Percentiles rank a stretch among this genome's conserved stretches.
phyloP scores from a whole-genome alignment of 1,284 basidiomycete species.

The Violaceomyces palustris region DNA sequence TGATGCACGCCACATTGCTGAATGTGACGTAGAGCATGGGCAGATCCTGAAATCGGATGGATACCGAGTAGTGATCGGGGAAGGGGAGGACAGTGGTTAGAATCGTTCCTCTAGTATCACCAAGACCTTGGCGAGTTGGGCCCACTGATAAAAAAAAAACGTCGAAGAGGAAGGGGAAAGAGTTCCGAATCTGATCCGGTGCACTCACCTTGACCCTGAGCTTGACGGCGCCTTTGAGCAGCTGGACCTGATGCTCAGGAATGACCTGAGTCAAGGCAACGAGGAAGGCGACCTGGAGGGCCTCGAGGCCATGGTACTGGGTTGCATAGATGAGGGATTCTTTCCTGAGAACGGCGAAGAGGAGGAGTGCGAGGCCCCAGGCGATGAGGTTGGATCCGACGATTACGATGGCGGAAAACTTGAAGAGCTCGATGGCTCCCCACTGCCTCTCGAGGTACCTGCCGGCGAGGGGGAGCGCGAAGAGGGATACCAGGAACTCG shows the following conservation, averaged over 20 bases:
- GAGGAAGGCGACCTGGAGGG: conserved; percentile 80
- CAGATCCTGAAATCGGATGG: conserved; percentile 62
- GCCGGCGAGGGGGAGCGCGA: conserved; percentile 74
- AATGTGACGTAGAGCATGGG: conserved; percentile 90
- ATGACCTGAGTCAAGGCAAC: conserved; percentile 96
- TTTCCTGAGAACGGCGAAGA: conserved; percentile 38
- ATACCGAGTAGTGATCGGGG: not conserved
- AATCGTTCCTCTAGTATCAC: conserved; percentile 1
- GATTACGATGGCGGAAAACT: conserved; percentile 71
- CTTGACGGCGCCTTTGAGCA: conserved; percentile 72
- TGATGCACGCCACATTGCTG: conserved; percentile 78
- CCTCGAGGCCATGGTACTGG: conserved; percentile 85
- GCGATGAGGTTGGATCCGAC: conserved; percentile 43
- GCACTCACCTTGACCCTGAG: conserved; percentile 80
- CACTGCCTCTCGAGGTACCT: conserved; percentile 89
- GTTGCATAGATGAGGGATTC: conserved; percentile 62
- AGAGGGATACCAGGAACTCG: conserved; percentile 74
- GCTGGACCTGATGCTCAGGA: conserved; percentile 92
- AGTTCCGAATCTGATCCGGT: too few species aligned
- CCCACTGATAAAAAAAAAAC: too few species aligned
- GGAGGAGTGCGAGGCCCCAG: conserved; percentile 35
- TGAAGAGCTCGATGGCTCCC: conserved; percentile 78
- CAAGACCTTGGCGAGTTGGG: too few species aligned
- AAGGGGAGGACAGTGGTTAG: not conserved
- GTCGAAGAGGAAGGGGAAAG: not conserved